Evolutionary conservation across 257 asterid genomes (phyloP), one percentile per base, ranked within the genome.

Genomic region (Paulownia fortunei): DNA sequence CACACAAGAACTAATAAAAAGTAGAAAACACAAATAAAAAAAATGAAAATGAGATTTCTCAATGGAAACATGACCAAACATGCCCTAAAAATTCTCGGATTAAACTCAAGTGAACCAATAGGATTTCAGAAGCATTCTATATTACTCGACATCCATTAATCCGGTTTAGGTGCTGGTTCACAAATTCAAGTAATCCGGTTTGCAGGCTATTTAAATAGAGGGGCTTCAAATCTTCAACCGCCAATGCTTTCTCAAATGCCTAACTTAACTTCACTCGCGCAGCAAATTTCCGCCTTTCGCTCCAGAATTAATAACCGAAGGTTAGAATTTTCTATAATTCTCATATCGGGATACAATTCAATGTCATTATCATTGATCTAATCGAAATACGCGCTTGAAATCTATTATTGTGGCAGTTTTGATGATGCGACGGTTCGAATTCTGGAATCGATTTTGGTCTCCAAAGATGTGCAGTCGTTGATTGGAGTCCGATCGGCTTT

Each of bases 231-330:
- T 23, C 24, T 41, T 60, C 69, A 26, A 73, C 80, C 74, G 82
- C 82, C 76, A 52, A 18, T 27, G 21, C 18, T 19, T 80, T 65
- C 18, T 8, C 42, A 78, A 75, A 90, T 91, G 95, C 69, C 83
- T n/a, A 74, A 12, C 41, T 71, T 68, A 49, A 56, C 79, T 78
- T 52, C 85, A 23, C 52, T 54, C 59, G 59, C 76, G 23, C 91
- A 81, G 68, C 94, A 91, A 70, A 85, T 89, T 65, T 84, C 90
- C 77, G 87, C 86, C 74, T 91, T 93, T 61, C 84, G 89, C 79
- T 67, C 80, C 69, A 90, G 88, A 73, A 80, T 93, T 66, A 83
- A 87, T 52, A 79, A 76, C 65, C 88, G 96, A 78, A 89, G 92
- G 98, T 91, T 10, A 68, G 84, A 21, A 32, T 59, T 27, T 55